These are phyloP conservation scores for Pleurotus cornucopiae DNA, from an alignment of 768 basidiomycete species.

Conservation along the genomic window DNA sequence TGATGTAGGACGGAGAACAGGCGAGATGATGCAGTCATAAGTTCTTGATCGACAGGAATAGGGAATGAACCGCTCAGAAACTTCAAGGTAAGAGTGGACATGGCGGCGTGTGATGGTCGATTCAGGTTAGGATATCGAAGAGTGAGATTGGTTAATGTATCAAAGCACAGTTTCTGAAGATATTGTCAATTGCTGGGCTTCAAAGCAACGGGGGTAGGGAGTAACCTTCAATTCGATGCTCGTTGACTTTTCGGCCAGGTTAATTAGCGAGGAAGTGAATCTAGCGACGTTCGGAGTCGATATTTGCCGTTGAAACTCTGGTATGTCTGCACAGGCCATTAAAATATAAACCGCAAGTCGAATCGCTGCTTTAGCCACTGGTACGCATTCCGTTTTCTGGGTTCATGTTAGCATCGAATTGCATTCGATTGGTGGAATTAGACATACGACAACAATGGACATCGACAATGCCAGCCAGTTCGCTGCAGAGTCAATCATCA, in stretches of 20 bases:
- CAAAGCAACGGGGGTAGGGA: neutral
- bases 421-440: constrained; percentile 15
- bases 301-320: constrained; percentile 82
- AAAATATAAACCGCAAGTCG: constrained; percentile 63
- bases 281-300: constrained; percentile 69
- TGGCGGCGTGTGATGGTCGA: constrained; percentile 44
- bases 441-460: constrained; percentile 67
- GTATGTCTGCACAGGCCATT: constrained; percentile 49
- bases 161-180: constrained; percentile 38
- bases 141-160: constrained; percentile 52
- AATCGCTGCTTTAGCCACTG: constrained; percentile 59
- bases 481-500: constrained; percentile 69
- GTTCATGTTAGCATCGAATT: constrained; percentile 19
- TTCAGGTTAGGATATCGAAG: constrained; percentile 66
- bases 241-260: constrained; percentile 46
- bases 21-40: constrained; percentile 46
- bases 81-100: constrained; percentile 51
- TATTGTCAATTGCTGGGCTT: neutral
- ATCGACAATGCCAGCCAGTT: constrained; percentile 66
- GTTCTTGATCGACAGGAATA: constrained; percentile 29
- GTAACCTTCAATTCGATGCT: constrained; percentile 54
- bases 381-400: constrained; percentile 66
- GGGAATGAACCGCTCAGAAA: constrained; percentile 53
- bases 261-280: constrained; percentile 55
- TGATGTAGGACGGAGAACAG: constrained; percentile 63